Base-by-base conservation (phyloP, 2,329 filamentous ascomycete genomes). In the Pseudogymnoascus verrucosus region DNA sequence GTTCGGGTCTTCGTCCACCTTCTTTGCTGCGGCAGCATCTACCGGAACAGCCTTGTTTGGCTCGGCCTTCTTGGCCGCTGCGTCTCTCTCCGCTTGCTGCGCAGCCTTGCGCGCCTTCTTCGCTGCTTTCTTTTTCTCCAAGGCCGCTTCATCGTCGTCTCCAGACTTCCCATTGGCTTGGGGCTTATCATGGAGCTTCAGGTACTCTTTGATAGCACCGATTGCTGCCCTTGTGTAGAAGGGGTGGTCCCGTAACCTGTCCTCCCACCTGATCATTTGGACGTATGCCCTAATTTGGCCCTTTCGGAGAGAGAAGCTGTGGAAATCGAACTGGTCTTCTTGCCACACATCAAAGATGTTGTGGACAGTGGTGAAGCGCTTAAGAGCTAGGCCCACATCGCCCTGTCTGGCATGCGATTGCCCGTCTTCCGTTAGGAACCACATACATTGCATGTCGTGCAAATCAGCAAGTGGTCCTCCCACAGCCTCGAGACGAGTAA, bases 241-340 rank as follows among this genome's bases (percentile, higher is more conserved):
- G 1, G 95, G 95, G 74, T 99, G 95, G 70, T 96, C 90, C 63
- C 92, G 88, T 51, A 98, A 78, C 66, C 87, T 86, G 73, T 99
- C 93, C 74, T 98, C 93, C 96, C 95, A 99, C 69, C 89, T 86
- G 57, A 99, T 82, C 91, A 99, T 96, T 70, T 97, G 93, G 42
- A 99, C 81, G 73, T 99, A 99, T 1, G 95, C 90, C 64, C 93
- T 84, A 65, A 98, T 91, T 80, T 96, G 93, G 12, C 96, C 96
- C 76, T 98, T 99, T 19, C 95, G 84, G n/a, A 99, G 80, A 19
- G 92, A 97, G 77, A 99, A 99, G 74, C 87, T 91, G 80, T 99
- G 96, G 80, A 99, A 99, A 75, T 99, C 95, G 71, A 98, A 97
- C 73, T 99, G 95, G 71, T 99, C 95, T 74, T 99, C 96, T 73